phyloP scores from a whole-genome alignment of 805 yeast species.

The Ogataea allantospora region DNA sequence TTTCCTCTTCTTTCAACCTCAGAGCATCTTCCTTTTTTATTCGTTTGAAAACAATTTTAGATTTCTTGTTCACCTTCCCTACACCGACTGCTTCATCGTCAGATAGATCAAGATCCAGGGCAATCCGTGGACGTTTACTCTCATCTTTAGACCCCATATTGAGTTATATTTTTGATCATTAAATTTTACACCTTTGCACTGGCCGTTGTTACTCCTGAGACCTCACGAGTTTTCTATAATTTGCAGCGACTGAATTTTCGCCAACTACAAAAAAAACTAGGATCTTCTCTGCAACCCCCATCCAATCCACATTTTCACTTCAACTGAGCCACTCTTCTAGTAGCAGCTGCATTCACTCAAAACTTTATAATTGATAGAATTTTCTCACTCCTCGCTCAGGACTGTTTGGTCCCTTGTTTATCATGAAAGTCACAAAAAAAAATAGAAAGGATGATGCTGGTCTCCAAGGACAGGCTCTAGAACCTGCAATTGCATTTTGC shows the following conservation, averaged over 20 bases:
- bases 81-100: constrained; percentile 9
- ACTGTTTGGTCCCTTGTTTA: not conserved
- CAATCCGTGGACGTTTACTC: constrained; percentile 1
- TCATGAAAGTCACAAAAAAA: constrained; percentile 7
- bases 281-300: too few species aligned
- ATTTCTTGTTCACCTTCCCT: not conserved
- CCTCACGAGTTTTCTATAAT: not conserved
- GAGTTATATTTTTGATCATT: not conserved
- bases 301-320: too few species aligned
- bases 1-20: constrained; percentile 18
- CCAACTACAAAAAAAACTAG: constrained; percentile 1
- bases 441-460: constrained; percentile 4
- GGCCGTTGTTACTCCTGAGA: constrained; percentile 11
- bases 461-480: not conserved
- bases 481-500: not conserved
- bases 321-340: not conserved
- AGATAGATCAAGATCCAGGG: constrained; percentile 4
- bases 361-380: constrained; percentile 1
- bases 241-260: constrained; percentile 10
- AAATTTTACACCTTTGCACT: constrained; percentile 4
- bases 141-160: not conserved
- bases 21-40: constrained; percentile 21
- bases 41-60: constrained; percentile 17
- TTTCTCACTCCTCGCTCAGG: not conserved
- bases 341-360: not conserved